Evolutionary conservation across 1,139 yeast genomes (phyloP), one percentile per base, ranked within the genome.

Genomic region (Pichia sp.): DNA sequence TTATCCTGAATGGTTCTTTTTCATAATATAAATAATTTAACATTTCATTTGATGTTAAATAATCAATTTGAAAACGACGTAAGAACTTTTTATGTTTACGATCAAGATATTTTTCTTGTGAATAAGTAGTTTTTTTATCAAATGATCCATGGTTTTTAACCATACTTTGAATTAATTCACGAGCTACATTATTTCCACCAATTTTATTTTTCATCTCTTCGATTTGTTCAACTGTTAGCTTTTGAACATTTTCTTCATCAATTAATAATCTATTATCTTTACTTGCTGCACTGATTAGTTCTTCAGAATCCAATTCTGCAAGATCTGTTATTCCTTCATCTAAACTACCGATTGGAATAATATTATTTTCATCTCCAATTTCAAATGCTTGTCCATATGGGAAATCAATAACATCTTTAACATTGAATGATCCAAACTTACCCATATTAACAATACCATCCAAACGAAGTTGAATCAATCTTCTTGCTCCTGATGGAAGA

Each of bases 371-470:
- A 40, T 78, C 85, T 29, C 73, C 60, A 36, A 92, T 84, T 61
- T 92, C 97, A 65, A 92, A 92, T 0, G 95, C 80, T 56, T 85
- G 90, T 1, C 98, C 98, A 56, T 78, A 83, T 5, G 92, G 85
- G 57, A 72, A 82, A 2, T 96, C 97, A 32, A 92, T 60, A 16
- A 92, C 74, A 46, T 79, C 83, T 54, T 82, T 77, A 5, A 84
- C 87, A 37, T 74, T 69, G 63, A 94, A 92, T 1, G 82, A 69
- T 8, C 98, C 99, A 64, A 92, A 94, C 63, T 92, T 92, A 2
- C 98, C 98, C 53, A 94, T 68, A 46, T 79, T 78, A 16, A 92
- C 71, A 7, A 74, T 62, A 0, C 82, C 78, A 31, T 76, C 80
- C 2, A 76, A 72, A 41, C 70, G 73, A 47, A 89, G 66, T 55